These are phyloP conservation scores for Mercurialis annua DNA, from an alignment of 345 rosid genomes.

Conservation along the genomic window DNA sequence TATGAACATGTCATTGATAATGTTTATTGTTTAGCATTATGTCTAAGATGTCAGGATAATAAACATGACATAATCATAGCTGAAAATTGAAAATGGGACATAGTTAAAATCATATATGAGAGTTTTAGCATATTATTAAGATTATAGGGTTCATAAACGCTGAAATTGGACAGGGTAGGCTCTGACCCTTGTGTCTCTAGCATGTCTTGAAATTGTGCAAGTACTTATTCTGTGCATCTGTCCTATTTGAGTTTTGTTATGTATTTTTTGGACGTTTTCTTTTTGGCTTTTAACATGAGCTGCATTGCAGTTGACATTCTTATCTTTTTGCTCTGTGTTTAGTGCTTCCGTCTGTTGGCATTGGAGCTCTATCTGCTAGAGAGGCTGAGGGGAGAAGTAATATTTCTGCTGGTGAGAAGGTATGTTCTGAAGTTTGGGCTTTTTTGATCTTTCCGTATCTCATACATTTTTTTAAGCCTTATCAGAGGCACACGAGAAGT, in stretches of 20 bases:
- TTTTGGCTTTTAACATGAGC: neutral
- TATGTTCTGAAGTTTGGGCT: conserved; percentile 15
- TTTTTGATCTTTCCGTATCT: neutral
- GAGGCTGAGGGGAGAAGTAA: conserved; percentile 97
- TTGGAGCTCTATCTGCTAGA: conserved; percentile 92
- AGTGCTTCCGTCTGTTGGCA: conserved; percentile 95
- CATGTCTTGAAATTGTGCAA: neutral
- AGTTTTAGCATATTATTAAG: conserved; percentile 2
- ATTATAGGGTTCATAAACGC: neutral
- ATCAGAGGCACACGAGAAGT: neutral
- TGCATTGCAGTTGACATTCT: neutral
- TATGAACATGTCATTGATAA: neutral
- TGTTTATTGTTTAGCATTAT: neutral
- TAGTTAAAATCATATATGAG: neutral
- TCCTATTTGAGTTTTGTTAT: neutral
- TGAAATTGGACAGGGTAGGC: neutral
- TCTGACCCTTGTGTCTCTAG: neutral
- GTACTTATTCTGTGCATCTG: neutral
- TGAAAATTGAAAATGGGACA: neutral
- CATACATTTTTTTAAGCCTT: neutral
- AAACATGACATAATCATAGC: neutral
- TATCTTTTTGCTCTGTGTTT: conserved; percentile 14
- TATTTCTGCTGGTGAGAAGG: conserved; percentile 86
- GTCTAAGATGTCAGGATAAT: neutral
- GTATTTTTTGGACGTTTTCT: neutral